phyloP scores from a whole-genome alignment of 2,329 filamentous ascomycete genomes.

The Huntiella moniliformis region DNA sequence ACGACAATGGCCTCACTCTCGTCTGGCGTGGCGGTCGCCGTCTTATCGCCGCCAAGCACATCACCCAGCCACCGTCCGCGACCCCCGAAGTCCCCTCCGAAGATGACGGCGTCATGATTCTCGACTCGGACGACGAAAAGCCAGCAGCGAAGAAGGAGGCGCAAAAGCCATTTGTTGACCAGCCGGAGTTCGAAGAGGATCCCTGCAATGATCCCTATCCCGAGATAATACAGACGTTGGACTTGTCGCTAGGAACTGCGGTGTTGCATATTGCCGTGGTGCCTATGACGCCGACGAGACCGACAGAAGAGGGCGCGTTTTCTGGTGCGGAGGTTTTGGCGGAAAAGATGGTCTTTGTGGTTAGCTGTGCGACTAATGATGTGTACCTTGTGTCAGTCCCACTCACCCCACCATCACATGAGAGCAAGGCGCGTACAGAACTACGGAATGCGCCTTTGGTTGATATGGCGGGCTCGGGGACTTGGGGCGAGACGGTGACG shows the following conservation, averaged over 20 bases:
- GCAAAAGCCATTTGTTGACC: slow-evolving; percentile 26
- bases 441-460: slow-evolving; percentile 31
- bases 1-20: slow-evolving; percentile 42
- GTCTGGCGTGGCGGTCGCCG: slow-evolving; percentile 43
- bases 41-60: slow-evolving; percentile 30
- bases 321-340: slow-evolving; percentile 30
- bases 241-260: slow-evolving; percentile 38
- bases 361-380: slow-evolving; percentile 38
- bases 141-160: slow-evolving; percentile 14
- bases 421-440: slow-evolving; percentile 37
- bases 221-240: slow-evolving; percentile 39
- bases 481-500: slow-evolving; percentile 43
- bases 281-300: slow-evolving; percentile 27
- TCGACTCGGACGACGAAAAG: slow-evolving; percentile 39
- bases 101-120: slow-evolving; percentile 35
- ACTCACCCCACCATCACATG: slow-evolving; percentile 40
- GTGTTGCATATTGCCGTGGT: slow-evolving; percentile 37
- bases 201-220: slow-evolving; percentile 31
- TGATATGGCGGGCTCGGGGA: slow-evolving; percentile 37
- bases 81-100: slow-evolving; percentile 33
- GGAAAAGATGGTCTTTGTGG: slow-evolving; percentile 40
- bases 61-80: slow-evolving; percentile 13
- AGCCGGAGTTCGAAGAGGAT: slow-evolving; percentile 38
- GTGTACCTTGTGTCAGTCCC: slow-evolving; percentile 40
- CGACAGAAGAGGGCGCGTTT: slow-evolving; percentile 30